A percentile compares a stretch with the other conserved stretches of the same genome.
phyloP scores from a whole-genome alignment of 495 filamentous ascomycete species.

The Antarctomyces pellizariae region DNA sequence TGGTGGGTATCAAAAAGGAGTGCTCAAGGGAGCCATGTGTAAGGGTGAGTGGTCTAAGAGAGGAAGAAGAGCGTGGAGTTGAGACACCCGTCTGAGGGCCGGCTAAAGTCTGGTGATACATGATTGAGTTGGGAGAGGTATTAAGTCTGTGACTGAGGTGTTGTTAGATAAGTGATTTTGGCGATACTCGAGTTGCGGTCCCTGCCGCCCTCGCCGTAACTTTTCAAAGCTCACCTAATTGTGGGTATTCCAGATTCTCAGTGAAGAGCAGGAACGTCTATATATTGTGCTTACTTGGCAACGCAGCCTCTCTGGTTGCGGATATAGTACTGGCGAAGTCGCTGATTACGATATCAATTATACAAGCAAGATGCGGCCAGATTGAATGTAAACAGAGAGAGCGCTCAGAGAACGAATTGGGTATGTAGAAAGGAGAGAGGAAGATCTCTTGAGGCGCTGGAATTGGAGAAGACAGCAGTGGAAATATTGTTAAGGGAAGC shows the following conservation, averaged over 20 bases:
- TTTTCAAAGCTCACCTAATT: conserved; percentile 1
- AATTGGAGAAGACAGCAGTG: too few relatives aligned
- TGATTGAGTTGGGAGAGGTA: conserved; percentile 16
- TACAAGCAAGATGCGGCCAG: too few relatives aligned
- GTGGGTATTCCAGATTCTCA: conserved; percentile 10
- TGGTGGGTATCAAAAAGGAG: conserved; percentile 81
- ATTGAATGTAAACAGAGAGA: too few relatives aligned
- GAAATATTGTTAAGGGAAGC: too few relatives aligned
- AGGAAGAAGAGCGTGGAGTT: conserved; percentile 73
- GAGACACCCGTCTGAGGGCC: conserved; percentile 84
- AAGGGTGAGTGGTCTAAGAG: conserved; percentile 69
- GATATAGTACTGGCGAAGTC: too few relatives aligned
- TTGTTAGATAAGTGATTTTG: neutral
- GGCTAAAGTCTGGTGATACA: conserved; percentile 75
- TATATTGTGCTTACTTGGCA: too few relatives aligned
- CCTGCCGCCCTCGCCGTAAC: neutral
- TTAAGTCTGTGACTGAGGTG: neutral
- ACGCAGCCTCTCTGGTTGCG: too few relatives aligned
- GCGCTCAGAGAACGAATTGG: too few relatives aligned
- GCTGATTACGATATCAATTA: too few relatives aligned
- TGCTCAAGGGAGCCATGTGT: conserved; percentile 86
- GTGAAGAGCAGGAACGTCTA: conserved; percentile 13
- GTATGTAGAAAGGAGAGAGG: too few relatives aligned
- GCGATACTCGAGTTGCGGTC: conserved; percentile 1
- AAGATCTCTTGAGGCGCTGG: too few relatives aligned